phyloP scores from a whole-genome alignment of 306 rosid genomes.

The Pyrus pyrifolia region DNA sequence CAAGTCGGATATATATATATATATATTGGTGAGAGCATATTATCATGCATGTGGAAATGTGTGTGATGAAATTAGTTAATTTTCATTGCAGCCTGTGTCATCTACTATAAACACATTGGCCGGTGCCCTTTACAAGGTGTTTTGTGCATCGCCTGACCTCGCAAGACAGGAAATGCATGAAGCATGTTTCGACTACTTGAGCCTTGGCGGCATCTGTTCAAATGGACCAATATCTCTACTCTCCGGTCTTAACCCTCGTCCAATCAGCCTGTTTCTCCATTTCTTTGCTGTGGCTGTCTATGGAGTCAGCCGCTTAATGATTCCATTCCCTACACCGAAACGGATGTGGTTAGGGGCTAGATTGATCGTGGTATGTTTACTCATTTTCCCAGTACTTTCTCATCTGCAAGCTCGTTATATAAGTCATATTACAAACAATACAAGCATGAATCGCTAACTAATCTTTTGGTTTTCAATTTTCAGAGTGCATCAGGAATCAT shows the following conservation, averaged over 20 bases:
- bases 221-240: slow-evolving; percentile 66
- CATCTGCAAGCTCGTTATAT: not conserved
- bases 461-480: too few species aligned
- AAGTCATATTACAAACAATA: too few species aligned
- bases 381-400: not conserved
- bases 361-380: slow-evolving; percentile 36
- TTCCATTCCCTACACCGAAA: slow-evolving; percentile 57
- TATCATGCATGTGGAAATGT: not conserved
- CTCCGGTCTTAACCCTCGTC: slow-evolving; percentile 69
- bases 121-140: slow-evolving; percentile 73
- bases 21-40: too few species aligned
- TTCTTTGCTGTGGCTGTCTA: slow-evolving; percentile 70
- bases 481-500: too few species aligned
- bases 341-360: slow-evolving; percentile 61
- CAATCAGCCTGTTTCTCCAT: slow-evolving; percentile 52
- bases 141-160: slow-evolving; percentile 72
- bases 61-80: not conserved
- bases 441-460: too few species aligned
- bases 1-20: not conserved
- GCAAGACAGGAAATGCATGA: slow-evolving; percentile 64
- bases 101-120: slow-evolving; percentile 92
- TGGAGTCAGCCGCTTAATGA: slow-evolving; percentile 65
- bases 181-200: slow-evolving; percentile 73
- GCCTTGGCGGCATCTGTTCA: slow-evolving; percentile 76
- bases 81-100: slow-evolving; percentile 56